Evolutionary conservation across 106 monocot species (phyloP), one percentile per base, ranked within the genome.

Genomic region (Dioscorea zingiberensis): DNA sequence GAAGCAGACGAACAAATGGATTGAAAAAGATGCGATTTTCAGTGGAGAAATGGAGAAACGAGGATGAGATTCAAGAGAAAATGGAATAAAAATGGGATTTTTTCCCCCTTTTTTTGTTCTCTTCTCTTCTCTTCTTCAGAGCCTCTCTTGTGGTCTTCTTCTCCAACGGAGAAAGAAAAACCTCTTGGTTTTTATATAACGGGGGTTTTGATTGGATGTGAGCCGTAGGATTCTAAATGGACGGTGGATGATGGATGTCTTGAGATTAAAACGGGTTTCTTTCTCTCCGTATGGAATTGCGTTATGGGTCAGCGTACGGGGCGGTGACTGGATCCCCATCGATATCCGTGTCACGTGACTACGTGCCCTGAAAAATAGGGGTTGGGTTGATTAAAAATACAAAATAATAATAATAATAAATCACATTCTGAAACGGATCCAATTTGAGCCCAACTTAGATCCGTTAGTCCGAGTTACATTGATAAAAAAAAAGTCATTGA

Each of bases 331-430:
- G 51, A 19, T 18, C 15, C 18, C n/a, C n/a, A n/a, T n/a, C n/a
- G n/a, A n/a, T n/a, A n/a, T n/a, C n/a, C n/a, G n/a, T 51, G 51
- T 51, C 51, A 51, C 51, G 51, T 51, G 51, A 51, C 51, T 19
- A 51, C 51, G 51, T 51, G 51, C 51, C 51, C 51, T 38, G 38
- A 38, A 38, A 38, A 38, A 8, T 10, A 38, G 38, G 38, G 38
- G 10, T 10, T 38, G 10, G 10, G 10, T 38, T 38, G 38, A n/a
- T n/a, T n/a, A n/a, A n/a, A n/a, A n/a, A n/a, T n/a, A n/a, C n/a
- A n/a, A n/a, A n/a, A n/a, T n/a, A n/a, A n/a, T n/a, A n/a, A 38
- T 8, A 38, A 38, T 38, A 2, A 38, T 8, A 38, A 38, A 38
- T 38, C 10, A n/a, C n/a, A 8, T 38, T 38, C 38, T 30, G 9